Evolutionary conservation across 345 rosid genomes (phyloP), one percentile per base, ranked within the genome.

Genomic region (Melaleuca quinquenervia): DNA sequence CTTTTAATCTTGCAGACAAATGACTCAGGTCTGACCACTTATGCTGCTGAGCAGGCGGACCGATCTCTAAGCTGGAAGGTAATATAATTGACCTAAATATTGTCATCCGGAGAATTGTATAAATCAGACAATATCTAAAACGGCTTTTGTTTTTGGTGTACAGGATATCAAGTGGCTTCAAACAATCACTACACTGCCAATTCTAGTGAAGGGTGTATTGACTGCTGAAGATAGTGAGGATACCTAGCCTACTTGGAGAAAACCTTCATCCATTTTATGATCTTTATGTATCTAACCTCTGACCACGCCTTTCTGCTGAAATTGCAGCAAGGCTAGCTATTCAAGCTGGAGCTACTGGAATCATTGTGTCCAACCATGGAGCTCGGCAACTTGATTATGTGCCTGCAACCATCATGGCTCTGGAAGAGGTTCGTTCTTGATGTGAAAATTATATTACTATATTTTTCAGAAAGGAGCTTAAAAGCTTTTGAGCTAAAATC

Each of bases 321-420:
- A 36, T 11, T 88, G 90, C 94, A 97, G 99, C 99, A 82, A 92
- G 90, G 90, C 62, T 96, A 55, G 93, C 97, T 11, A 50, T 94
- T 85, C 94, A 95, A 75, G 86, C 82, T 53, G 99, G 98, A 88
- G 98, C 93, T 86, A 95, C 99, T 56, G 98, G 99, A 80, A 96
- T 96, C 52, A 94, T 95, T 36, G 99, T 96, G 44, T 96, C 99
- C 84, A 96, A 96, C 83, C 99, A 96, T 5, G 98, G 99, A 85
- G 99, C 98, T 52, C 98, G 99, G 83, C 99, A 96, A 85, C 98
- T 96, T 26, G 99, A 96, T 91, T 95, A 93, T 88, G 95, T 93
- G 32, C 99, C 99, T 41, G 94, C 98, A 52, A 85, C 99, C 84
- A 94, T 96, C 86, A 85, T 88, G 91, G 98, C 96, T 29, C 88